Conservation (phyloP, 1,139 yeast species). For the Zhuliangozyma blackwelliae region DNA sequence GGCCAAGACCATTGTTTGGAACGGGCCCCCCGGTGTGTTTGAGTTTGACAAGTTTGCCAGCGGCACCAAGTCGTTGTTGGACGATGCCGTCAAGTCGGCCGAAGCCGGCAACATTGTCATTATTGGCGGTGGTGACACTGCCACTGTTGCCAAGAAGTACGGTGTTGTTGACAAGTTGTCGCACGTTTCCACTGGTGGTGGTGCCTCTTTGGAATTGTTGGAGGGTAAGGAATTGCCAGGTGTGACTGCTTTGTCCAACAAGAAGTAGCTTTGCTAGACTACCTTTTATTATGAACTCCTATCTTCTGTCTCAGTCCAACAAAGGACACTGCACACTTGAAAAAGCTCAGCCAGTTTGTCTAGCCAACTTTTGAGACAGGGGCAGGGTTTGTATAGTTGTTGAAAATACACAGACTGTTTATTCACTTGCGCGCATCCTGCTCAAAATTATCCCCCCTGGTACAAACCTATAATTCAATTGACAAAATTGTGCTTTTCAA, state of each 20-base stretch:
- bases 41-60: constrained; percentile 86
- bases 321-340: no score
- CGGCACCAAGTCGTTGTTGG: constrained; percentile 87
- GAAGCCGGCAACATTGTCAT: constrained; percentile 89
- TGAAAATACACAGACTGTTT: no score
- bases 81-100: constrained; percentile 81
- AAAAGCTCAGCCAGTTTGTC: no score
- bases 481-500: no score
- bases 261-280: constrained; percentile 17
- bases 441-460: no score
- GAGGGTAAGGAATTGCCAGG: constrained; percentile 98
- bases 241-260: constrained; percentile 82
- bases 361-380: no score
- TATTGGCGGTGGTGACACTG: constrained; percentile 99
- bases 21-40: constrained; percentile 99
- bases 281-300: no score
- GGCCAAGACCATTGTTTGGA: constrained; percentile 98
- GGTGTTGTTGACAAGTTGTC: constrained; percentile 93
- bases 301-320: no score
- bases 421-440: no score
- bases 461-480: no score
- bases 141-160: constrained; percentile 96
- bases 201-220: constrained; percentile 95
- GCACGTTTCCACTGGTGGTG: constrained; percentile 98
- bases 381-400: no score